Base-by-base conservation (phyloP, 352 stramenopile genomes). In the Phytophthora agathidicida region DNA sequence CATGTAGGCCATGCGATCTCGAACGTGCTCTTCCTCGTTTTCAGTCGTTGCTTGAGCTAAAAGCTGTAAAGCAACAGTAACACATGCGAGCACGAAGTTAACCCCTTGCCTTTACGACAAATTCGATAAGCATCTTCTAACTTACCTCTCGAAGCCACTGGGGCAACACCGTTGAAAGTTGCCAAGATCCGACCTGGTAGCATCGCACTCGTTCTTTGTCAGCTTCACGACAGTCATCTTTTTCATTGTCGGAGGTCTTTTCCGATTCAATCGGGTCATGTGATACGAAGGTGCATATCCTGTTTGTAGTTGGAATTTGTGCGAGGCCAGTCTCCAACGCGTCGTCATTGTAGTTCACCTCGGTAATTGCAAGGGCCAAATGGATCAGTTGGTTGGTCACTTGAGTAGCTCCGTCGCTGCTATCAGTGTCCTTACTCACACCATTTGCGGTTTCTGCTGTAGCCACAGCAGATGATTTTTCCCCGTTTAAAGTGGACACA, bases 101-200 rank as follows among this genome's bases (percentile, higher is more conserved):
- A 13, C 16, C 31, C 22, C 14, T n/a, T n/a, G 10, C 9, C 2
- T 11, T 22, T 10, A 44, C 16, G 6, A 9, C 5, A 44, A 7
- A 28, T n/a, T 51, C 17, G 19, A 2, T 22, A 11, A 46, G n/a
- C n/a, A 24, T 19, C 20, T 49, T 14, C 16, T 13, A n/a, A 1
- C 23, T 23, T 61, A 70, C 60, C 60, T 70, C 54, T 26, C 31
- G 53, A 24, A 70, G 45, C 60, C 60, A 70, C 2, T 30, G 14
- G 1, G 60, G 60, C 10, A 65, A 13, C n/a, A 56, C 46, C 1
- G 60, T 60, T 16, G 39, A n/a, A n/a, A 70, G 54, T 9, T 51
- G 28, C 60, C 60, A 70, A 27, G n/a, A 11, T 10, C 7, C 46
- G 46, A 35, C 23, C 0, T 19, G 53, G 17, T 35, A 65, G 60